Evolutionary conservation across 1,284 basidiomycete species (phyloP).

Genomic region (Ceratobasidium papillatum): DNA sequence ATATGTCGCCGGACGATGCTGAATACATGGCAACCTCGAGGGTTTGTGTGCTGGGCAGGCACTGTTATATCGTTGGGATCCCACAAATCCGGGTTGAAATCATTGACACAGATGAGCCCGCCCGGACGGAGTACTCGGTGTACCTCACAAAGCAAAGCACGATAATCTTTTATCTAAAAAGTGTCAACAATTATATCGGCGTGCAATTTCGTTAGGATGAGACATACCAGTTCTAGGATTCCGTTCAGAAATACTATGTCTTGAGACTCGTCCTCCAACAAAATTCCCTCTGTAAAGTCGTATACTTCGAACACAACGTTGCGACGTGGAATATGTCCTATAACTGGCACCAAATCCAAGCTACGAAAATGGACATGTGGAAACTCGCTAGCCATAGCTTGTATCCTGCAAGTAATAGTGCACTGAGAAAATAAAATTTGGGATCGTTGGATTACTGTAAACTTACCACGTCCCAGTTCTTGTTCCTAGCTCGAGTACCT

Average conservation of each 20-base stretch:
- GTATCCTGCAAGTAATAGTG: not conserved
- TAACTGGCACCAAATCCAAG: not conserved
- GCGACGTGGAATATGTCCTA: not conserved
- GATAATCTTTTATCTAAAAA: slow-evolving; percentile 10
- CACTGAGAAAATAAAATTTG: too few species aligned
- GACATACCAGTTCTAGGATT: not conserved
- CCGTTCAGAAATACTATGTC: slow-evolving; percentile 3
- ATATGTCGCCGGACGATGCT: not conserved
- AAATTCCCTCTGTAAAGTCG: slow-evolving; percentile 1
- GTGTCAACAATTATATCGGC: not conserved
- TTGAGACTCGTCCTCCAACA: not conserved
- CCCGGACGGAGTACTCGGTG: slow-evolving; percentile 5
- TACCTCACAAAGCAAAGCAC: not conserved
- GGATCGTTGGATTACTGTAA: not conserved
- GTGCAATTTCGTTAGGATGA: not conserved
- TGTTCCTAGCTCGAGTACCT: not conserved
- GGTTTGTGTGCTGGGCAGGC: not conserved
- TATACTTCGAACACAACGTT: slow-evolving; percentile 25
- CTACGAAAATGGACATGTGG: not conserved
- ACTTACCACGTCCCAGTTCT: not conserved
- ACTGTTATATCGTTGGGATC: not conserved
- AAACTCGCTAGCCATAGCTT: slow-evolving; percentile 16
- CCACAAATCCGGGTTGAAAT: not conserved
- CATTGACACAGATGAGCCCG: not conserved
- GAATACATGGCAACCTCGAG: not conserved